These are phyloP conservation scores for Mariannaea elegans DNA, from an alignment of 2,329 filamentous ascomycete species.

Conservation along the genomic window DNA sequence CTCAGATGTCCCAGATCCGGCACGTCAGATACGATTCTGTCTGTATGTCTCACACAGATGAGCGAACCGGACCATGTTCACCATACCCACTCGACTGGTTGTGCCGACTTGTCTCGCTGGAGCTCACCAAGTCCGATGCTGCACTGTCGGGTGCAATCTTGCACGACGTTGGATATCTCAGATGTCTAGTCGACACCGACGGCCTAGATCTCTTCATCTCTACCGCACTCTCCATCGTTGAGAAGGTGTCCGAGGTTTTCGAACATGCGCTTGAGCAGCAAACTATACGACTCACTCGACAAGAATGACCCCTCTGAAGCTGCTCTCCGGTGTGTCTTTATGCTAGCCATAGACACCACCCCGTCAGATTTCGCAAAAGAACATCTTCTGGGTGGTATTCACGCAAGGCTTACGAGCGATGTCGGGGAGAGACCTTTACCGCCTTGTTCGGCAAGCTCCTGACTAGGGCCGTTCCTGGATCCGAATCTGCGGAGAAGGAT, in stretches of 20 bases:
- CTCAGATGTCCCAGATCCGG: too few relatives aligned
- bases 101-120: too few relatives aligned
- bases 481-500: slow-evolving; percentile 49
- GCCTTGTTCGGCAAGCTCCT: slow-evolving; percentile 49
- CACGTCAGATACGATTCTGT: too few relatives aligned
- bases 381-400: slow-evolving; percentile 74
- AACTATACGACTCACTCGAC: slow-evolving; percentile 48
- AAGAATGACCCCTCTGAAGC: slow-evolving; percentile 41
- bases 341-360: slow-evolving; percentile 45
- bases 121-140: too few relatives aligned
- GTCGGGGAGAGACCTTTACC: slow-evolving; percentile 72
- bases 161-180: too few relatives aligned
- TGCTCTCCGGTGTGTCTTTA: slow-evolving; percentile 49
- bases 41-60: too few relatives aligned
- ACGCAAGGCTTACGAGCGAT: slow-evolving; percentile 84
- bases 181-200: slow-evolving; percentile 77
- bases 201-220: slow-evolving; percentile 79
- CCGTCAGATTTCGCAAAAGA: slow-evolving; percentile 47
- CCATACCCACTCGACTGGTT: too few relatives aligned
- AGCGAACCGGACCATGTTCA: too few relatives aligned
- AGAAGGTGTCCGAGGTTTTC: slow-evolving; percentile 49
- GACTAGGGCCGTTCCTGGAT: slow-evolving; percentile 50
- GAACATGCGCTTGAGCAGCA: slow-evolving; percentile 50
- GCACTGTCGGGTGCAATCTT: too few relatives aligned
- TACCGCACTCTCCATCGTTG: slow-evolving; percentile 68